phyloP scores from a whole-genome alignment of 2,329 filamentous ascomycete genomes.

The Cladosporium velox region DNA sequence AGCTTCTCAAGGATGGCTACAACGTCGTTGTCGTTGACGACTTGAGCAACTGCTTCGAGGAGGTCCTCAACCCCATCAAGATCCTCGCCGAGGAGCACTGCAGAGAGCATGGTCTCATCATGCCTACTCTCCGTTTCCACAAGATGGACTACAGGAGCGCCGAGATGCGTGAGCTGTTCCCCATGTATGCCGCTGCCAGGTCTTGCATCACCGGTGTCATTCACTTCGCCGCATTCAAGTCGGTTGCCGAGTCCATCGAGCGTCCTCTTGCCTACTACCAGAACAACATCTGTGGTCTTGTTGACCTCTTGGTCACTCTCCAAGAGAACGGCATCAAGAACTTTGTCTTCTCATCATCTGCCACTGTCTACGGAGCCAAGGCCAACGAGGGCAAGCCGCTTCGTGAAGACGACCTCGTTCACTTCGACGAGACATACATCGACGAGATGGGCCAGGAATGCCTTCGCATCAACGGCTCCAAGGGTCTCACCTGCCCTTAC shows the following conservation, averaged over 20 bases:
- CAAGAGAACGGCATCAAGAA: slow-evolving; percentile 63
- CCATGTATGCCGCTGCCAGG: slow-evolving; percentile 43
- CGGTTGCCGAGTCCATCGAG: slow-evolving; percentile 64
- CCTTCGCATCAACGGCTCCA: slow-evolving; percentile 49
- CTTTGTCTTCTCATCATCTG: slow-evolving; percentile 68
- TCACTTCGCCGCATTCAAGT: slow-evolving; percentile 69
- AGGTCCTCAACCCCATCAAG: slow-evolving; percentile 42
- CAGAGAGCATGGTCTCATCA: slow-evolving; percentile 40
- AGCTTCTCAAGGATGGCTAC: slow-evolving; percentile 56
- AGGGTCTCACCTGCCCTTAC: slow-evolving; percentile 65
- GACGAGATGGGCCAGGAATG: slow-evolving; percentile 47
- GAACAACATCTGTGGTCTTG: slow-evolving; percentile 66
- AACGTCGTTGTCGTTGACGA: slow-evolving; percentile 54
- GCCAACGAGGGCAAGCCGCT: slow-evolving; percentile 30
- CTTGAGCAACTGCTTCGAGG: slow-evolving; percentile 47
- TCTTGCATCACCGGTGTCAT: slow-evolving; percentile 65
- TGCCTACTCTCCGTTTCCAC: slow-evolving; percentile 50
- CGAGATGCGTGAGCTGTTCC: slow-evolving; percentile 46
- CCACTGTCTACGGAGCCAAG: slow-evolving; percentile 62
- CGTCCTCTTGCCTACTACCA: slow-evolving; percentile 65
- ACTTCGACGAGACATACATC: slow-evolving; percentile 43
- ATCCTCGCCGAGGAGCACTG: slow-evolving; percentile 42
- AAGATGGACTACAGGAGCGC: slow-evolving; percentile 51
- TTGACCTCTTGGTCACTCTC: slow-evolving; percentile 60
- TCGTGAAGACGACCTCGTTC: slow-evolving; percentile 30